phyloP scores from a whole-genome alignment of 208 protist species.

The Leishmania turanica region DNA sequence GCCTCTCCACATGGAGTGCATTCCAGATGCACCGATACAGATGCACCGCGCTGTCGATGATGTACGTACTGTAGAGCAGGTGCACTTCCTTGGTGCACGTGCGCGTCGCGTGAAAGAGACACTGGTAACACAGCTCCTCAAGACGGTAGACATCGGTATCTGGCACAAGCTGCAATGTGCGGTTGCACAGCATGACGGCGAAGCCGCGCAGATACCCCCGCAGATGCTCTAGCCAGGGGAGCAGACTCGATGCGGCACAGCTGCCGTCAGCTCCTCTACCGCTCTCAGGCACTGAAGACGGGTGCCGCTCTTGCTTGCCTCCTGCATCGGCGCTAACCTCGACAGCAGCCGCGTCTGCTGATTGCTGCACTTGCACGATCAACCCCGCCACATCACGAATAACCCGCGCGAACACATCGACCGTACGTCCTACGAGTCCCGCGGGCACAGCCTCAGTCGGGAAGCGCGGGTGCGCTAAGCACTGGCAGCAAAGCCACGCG shows the following conservation, averaged over 20 bases:
- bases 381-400: conserved; percentile 37
- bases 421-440: conserved; percentile 42
- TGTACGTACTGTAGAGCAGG: conserved; percentile 59
- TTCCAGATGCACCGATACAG: conserved; percentile 80
- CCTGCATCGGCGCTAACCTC: not conserved
- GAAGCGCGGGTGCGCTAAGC: conserved; percentile 59
- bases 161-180: conserved; percentile 40
- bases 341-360: conserved; percentile 8
- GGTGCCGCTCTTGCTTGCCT: not conserved
- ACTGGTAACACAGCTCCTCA: conserved; percentile 73
- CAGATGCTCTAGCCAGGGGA: conserved; percentile 58
- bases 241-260: not conserved
- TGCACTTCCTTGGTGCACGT: conserved; percentile 34
- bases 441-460: conserved; percentile 42
- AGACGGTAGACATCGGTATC: conserved; percentile 66
- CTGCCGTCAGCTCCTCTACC: not conserved
- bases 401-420: conserved; percentile 48
- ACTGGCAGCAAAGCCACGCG: conserved; percentile 52
- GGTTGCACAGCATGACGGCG: conserved; percentile 43
- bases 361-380: conserved; percentile 10
- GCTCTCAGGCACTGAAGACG: not conserved
- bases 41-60: conserved; percentile 49
- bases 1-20: conserved; percentile 51
- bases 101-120: conserved; percentile 52
- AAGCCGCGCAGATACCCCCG: conserved; percentile 56